Evolutionary conservation across 2,329 filamentous ascomycete genomes (phyloP).

Genomic region (Chaetomium olivaceum): DNA sequence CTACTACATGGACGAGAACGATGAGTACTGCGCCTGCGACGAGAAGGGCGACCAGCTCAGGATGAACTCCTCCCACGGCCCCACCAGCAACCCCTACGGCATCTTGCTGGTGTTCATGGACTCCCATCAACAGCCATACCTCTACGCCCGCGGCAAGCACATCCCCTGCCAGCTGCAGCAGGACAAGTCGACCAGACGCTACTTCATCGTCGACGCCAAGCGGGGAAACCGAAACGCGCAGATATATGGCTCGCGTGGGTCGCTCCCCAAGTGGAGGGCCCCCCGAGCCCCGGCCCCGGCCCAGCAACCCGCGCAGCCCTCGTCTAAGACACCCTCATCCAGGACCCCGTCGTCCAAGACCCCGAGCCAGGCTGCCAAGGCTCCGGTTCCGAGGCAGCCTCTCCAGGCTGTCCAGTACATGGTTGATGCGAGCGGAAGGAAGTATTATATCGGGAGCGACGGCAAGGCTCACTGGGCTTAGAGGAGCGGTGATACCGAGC

Average conservation of each 20-base stretch:
- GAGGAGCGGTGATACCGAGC: not conserved
- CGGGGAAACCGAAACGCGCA: not conserved
- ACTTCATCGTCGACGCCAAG: not conserved
- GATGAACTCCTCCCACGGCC: not conserved
- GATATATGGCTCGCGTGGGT: not conserved
- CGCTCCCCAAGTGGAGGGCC: not conserved
- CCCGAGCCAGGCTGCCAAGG: no score
- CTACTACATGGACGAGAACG: conserved; percentile 1
- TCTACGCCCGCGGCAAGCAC: not conserved
- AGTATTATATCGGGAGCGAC: not conserved
- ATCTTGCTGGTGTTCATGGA: not conserved
- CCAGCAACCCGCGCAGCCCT: not conserved
- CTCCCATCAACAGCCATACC: not conserved
- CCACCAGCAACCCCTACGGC: not conserved
- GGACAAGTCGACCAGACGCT: not conserved
- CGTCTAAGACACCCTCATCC: no score
- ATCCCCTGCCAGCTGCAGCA: not conserved
- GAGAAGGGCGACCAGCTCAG: not conserved
- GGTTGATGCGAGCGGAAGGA: not conserved
- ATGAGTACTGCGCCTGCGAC: not conserved
- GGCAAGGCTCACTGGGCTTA: not conserved
- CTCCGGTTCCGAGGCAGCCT: not conserved
- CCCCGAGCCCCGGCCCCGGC: no score
- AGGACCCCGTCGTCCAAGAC: not conserved
- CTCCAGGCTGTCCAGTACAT: not conserved